phyloP scores from a whole-genome alignment of 2,329 filamentous ascomycete genomes.

The Calycina herbarum region DNA sequence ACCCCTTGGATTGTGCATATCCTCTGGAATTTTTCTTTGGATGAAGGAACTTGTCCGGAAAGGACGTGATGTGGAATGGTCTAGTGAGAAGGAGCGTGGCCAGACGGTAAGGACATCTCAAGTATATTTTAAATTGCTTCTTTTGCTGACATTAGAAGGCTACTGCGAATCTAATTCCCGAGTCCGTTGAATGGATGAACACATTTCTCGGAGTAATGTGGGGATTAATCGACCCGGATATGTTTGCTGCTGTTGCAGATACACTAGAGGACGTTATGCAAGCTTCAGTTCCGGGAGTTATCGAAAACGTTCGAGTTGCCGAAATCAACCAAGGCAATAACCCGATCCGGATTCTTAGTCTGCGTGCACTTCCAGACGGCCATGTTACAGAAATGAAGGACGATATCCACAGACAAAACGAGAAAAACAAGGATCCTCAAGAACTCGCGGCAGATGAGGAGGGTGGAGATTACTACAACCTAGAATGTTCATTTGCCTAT shows the following conservation, averaged over 20 bases:
- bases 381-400: conserved; percentile 82
- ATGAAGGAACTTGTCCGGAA: conserved; percentile 82
- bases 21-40: conserved; percentile 84
- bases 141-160: conserved; percentile 47
- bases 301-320: conserved; percentile 92
- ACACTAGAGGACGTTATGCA: conserved; percentile 96
- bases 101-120: conserved; percentile 57
- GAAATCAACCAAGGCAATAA: conserved; percentile 95
- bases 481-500: conserved; percentile 88
- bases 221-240: conserved; percentile 91
- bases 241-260: conserved; percentile 89
- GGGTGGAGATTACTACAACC: conserved; percentile 88
- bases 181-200: conserved; percentile 97
- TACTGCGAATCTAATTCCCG: conserved; percentile 83
- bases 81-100: conserved; percentile 80
- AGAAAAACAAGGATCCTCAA: conserved; percentile 79
- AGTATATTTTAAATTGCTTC: conserved; percentile 3
- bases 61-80: conserved; percentile 84
- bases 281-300: conserved; percentile 83
- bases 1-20: conserved; percentile 68
- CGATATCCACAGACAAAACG: conserved; percentile 74
- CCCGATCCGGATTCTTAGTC: conserved; percentile 81
- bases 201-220: conserved; percentile 80
- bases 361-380: conserved; percentile 79
- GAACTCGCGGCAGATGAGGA: conserved; percentile 87